phyloP scores from a whole-genome alignment of 2,329 filamentous ascomycete genomes.

The Colletotrichum higginsianum region DNA sequence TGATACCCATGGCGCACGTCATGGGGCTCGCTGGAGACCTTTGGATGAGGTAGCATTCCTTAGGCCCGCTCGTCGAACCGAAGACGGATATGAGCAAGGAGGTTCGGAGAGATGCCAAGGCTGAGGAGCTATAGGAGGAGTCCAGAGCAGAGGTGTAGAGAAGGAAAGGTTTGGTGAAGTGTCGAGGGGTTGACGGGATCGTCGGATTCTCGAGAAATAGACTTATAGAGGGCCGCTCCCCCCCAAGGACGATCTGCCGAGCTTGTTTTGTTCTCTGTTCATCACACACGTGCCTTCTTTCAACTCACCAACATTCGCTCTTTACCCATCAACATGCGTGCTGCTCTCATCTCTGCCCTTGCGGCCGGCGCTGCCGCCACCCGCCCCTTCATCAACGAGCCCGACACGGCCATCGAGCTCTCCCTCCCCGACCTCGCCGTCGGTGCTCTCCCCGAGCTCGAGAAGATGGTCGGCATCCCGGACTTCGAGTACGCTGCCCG shows the following conservation, averaged over 20 bases:
- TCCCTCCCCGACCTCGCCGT: conserved; percentile 52
- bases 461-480: conserved; percentile 62
- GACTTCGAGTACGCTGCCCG: conserved; percentile 70
- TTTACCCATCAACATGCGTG: conserved; percentile 46
- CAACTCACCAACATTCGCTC: conserved; percentile 30
- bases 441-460: conserved; percentile 59
- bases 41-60: conserved; percentile 6
- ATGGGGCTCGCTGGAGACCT: conserved; percentile 20
- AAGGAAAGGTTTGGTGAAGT: conserved; percentile 6
- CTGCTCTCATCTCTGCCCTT: conserved; percentile 48
- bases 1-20: conserved; percentile 38
- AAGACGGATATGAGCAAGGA: conserved; percentile 26
- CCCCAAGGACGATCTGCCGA: not conserved
- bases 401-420: conserved; percentile 62
- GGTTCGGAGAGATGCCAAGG: conserved; percentile 14
- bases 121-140: conserved; percentile 6
- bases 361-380: conserved; percentile 57
- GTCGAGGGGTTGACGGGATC: not conserved
- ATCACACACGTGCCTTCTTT: conserved; percentile 20
- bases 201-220: conserved; percentile 30
- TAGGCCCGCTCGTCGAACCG: conserved; percentile 25
- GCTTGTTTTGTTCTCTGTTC: not conserved
- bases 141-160: not conserved
- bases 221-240: conserved; percentile 21
- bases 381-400: conserved; percentile 61